A percentile compares a stretch with the other conserved stretches of the same genome.
Conservation (phyloP, 257 asterid species). For the Lantana camara region DNA sequence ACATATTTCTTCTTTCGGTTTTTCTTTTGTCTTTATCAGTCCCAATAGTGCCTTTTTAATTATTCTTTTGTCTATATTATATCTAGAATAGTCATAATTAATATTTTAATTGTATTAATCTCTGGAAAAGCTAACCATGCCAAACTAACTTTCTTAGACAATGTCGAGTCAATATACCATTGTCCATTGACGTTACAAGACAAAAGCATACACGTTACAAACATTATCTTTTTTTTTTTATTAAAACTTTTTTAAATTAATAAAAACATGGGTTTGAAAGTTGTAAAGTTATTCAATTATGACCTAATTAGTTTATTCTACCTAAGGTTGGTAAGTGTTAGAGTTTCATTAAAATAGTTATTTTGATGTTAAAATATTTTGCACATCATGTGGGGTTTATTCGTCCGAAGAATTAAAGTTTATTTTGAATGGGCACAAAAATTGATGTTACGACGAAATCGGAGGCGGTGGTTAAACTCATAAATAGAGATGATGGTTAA, state of each 20-base stretch:
- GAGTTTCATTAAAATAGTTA: background rate
- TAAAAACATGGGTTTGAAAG: background rate
- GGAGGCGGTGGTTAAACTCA: too few species aligned
- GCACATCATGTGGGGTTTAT: too few species aligned
- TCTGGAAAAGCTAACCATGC: conserved; percentile 35
- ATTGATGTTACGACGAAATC: too few species aligned
- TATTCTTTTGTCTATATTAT: conserved; percentile 3
- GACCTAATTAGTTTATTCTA: background rate
- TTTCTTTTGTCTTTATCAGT: conserved; percentile 8
- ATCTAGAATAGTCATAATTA: background rate
- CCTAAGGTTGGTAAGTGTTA: background rate
- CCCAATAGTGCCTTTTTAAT: conserved; percentile 20
- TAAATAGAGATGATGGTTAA: too few species aligned
- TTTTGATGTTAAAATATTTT: background rate
- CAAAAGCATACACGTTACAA: conserved; percentile 54
- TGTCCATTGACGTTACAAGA: conserved; percentile 53
- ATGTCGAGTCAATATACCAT: conserved; percentile 54
- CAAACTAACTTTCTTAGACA: conserved; percentile 34
- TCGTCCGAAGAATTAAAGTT: too few species aligned
- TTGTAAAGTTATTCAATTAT: conserved; percentile 22
- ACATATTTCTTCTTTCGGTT: background rate
- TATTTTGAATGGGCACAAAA: too few species aligned
- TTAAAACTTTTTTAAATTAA: background rate
- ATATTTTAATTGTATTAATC: conserved; percentile 20
- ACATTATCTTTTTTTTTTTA: conserved; percentile 11